Evolutionary conservation across 257 asterid species (phyloP).

Genomic region (Solanum ahanhuiri): DNA sequence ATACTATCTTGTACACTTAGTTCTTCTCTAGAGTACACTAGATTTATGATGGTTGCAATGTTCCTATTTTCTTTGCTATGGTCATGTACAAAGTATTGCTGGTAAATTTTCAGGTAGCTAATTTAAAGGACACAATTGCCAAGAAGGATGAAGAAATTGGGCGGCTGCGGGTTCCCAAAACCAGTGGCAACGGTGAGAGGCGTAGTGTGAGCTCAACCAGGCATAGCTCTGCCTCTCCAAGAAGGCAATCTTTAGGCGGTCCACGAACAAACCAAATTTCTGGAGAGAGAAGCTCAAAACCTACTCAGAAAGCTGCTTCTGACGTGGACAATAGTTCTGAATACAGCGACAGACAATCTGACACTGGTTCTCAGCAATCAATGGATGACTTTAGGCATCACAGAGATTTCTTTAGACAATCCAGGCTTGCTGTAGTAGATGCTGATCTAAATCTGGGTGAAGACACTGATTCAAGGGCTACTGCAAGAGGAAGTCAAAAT

Average conservation of each 20-base stretch:
- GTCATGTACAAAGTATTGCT: neutral
- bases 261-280: slow-evolving; percentile 25
- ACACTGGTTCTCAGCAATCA: slow-evolving; percentile 80
- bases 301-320: slow-evolving; percentile 47
- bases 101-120: slow-evolving; percentile 43
- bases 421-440: slow-evolving; percentile 52
- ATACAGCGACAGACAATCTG: slow-evolving; percentile 77
- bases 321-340: slow-evolving; percentile 71
- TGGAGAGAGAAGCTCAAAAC: slow-evolving; percentile 23
- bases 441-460: slow-evolving; percentile 21
- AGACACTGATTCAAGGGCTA: slow-evolving; percentile 22
- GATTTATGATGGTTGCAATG: neutral
- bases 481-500: slow-evolving; percentile 24
- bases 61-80: neutral
- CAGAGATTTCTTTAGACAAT: slow-evolving; percentile 59
- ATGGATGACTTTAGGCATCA: slow-evolving; percentile 69
- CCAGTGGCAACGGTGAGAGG: slow-evolving; percentile 37
- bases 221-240: slow-evolving; percentile 55
- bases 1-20: neutral
- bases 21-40: neutral
- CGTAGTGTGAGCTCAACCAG: slow-evolving; percentile 11
- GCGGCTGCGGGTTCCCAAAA: slow-evolving; percentile 35
- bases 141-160: slow-evolving; percentile 80
- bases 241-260: slow-evolving; percentile 45
- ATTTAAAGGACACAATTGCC: slow-evolving; percentile 52